These are phyloP conservation scores for Avena sativa DNA, from an alignment of 176 grass and related monocot species.

Conservation along the genomic window DNA sequence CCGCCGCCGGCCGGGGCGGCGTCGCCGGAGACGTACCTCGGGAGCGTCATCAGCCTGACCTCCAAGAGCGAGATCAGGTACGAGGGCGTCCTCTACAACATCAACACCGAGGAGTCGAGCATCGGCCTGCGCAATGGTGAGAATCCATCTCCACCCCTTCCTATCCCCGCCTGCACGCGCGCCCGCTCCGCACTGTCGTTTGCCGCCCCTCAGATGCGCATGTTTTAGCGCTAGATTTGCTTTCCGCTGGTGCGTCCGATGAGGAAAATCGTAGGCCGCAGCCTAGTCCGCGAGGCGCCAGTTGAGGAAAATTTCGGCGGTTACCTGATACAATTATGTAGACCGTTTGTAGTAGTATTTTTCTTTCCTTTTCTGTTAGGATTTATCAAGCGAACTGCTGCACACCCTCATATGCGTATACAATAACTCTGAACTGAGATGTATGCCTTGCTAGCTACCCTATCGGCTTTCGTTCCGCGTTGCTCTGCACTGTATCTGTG, in stretches of 20 bases:
- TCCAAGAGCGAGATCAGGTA: constrained; percentile 94
- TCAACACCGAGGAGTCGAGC: constrained; percentile 79
- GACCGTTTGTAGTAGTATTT: background rate
- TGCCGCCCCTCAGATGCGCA: constrained; percentile 13
- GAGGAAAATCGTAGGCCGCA: background rate
- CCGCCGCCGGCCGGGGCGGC: constrained; percentile 26
- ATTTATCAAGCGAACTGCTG: background rate
- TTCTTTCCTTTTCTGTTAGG: background rate
- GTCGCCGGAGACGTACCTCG: constrained; percentile 76
- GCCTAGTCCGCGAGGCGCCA: background rate
- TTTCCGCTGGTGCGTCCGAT: background rate
- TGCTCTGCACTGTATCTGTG: background rate
- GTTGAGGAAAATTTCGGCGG: background rate
- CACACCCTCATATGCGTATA: background rate
- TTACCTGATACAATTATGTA: background rate
- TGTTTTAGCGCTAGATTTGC: constrained; percentile 43
- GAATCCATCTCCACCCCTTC: background rate
- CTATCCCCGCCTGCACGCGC: background rate
- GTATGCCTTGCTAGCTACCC: background rate
- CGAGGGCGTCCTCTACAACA: constrained; percentile 85
- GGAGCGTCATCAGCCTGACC: constrained; percentile 80
- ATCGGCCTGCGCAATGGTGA: constrained; percentile 79
- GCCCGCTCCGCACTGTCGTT: background rate
- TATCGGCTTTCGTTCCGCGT: background rate
- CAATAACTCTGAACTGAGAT: background rate